These are phyloP conservation scores for Apiotrichum gracile DNA, from an alignment of 1,284 basidiomycete genomes.

Conservation along the genomic window DNA sequence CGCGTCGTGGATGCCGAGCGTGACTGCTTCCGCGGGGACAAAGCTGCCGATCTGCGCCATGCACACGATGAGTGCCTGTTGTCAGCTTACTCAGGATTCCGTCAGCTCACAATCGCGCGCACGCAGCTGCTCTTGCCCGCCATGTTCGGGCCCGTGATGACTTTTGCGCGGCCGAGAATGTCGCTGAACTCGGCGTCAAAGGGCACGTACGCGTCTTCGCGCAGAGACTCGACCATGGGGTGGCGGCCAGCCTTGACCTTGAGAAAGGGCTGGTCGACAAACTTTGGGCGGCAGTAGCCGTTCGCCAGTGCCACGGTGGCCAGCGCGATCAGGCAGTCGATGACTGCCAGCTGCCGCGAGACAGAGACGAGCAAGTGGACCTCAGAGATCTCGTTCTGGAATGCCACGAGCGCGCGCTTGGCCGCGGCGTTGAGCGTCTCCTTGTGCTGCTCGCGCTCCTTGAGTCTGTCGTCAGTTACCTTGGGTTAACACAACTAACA, in stretches of 20 bases:
- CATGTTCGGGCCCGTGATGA: constrained; percentile 59
- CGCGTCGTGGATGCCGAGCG: constrained; percentile 70
- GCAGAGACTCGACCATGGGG: constrained; percentile 69
- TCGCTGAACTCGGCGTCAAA: constrained; percentile 44
- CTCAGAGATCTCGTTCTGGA: constrained; percentile 64
- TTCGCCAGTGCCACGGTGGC: constrained; percentile 38
- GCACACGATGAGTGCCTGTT: constrained; percentile 34
- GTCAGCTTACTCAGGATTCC: constrained; percentile 2
- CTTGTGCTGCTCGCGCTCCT: constrained; percentile 68
- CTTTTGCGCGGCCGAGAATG: constrained; percentile 56
- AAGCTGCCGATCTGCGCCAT: constrained; percentile 55
- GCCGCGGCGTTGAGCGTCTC: constrained; percentile 67
- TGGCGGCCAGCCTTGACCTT: constrained; percentile 54
- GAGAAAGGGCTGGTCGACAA: constrained; percentile 58
- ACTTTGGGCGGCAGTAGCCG: constrained; percentile 60
- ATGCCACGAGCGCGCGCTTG: constrained; percentile 59
- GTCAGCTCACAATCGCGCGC: constrained; percentile 29
- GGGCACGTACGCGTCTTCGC: constrained; percentile 73
- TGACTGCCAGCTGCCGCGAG: constrained; percentile 64
- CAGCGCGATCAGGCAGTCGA: constrained; percentile 48
- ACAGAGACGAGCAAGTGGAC: constrained; percentile 67
- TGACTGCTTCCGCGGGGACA: constrained; percentile 63
- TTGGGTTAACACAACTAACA: constrained; percentile 36
- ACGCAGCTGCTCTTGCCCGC: constrained; percentile 48
- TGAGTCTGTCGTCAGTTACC: constrained; percentile 41